Conservation (phyloP, 805 yeast genomes). For the Kodamaea leandrae region DNA sequence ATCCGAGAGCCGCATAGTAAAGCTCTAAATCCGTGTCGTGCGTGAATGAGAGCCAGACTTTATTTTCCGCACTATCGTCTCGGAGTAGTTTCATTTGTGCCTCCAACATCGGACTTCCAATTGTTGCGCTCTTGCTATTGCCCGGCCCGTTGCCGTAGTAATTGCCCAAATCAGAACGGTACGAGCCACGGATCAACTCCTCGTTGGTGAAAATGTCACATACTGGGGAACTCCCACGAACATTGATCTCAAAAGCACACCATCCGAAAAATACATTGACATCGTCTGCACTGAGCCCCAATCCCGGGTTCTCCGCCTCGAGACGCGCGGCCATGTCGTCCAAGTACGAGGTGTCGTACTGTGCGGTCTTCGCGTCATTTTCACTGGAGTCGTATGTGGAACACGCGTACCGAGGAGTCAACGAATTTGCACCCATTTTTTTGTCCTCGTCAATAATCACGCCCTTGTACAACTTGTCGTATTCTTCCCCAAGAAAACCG, state of each 20-base stretch:
- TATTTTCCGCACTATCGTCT: constrained; percentile 13
- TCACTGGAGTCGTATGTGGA: constrained; percentile 14
- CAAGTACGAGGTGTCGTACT: constrained; percentile 22
- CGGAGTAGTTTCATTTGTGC: constrained; percentile 13
- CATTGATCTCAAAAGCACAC: constrained; percentile 18
- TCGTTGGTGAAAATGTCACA: constrained; percentile 16
- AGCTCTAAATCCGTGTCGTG: constrained; percentile 17
- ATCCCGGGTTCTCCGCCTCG: constrained; percentile 15
- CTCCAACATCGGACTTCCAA: constrained; percentile 11
- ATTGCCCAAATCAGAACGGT: constrained; percentile 12
- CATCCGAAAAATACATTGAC: constrained; percentile 12
- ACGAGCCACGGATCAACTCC: constrained; percentile 13
- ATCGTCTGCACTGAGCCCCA: constrained; percentile 11
- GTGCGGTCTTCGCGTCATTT: constrained; percentile 15
- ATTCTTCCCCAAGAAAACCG: constrained; percentile 54
- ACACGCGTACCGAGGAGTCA: constrained; percentile 53
- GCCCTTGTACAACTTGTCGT: constrained; percentile 30
- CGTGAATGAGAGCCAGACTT: constrained; percentile 15
- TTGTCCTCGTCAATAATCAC: constrained; percentile 47
- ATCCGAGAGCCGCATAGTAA: constrained; percentile 13
- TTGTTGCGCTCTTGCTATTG: constrained; percentile 7
- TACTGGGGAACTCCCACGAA: constrained; percentile 14
- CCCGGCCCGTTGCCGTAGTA: constrained; percentile 17
- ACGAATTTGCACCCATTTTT: constrained; percentile 53
- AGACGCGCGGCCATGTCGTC: constrained; percentile 17